A percentile compares a stretch with the other conserved stretches of the same genome.
Conservation (phyloP, 331 rosid species). For the Quercus phellos region DNA sequence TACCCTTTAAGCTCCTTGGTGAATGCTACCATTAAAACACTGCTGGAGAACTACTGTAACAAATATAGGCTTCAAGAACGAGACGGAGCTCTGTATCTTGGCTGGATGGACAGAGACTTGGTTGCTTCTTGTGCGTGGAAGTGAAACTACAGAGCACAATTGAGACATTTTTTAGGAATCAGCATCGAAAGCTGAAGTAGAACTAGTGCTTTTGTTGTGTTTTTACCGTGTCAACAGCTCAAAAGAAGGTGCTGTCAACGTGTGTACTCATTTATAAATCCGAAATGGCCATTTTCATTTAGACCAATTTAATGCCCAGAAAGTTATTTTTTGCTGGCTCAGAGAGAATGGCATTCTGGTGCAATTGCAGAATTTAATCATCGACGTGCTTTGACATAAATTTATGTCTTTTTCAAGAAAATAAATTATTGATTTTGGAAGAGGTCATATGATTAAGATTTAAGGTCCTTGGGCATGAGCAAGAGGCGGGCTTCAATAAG, state of each 20-base stretch:
- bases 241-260: conserved; percentile 16
- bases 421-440: neutral
- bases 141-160: conserved; percentile 29
- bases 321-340: neutral
- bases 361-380: neutral
- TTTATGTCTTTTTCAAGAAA: neutral
- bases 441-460: neutral
- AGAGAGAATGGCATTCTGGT: neutral
- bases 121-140: conserved; percentile 98
- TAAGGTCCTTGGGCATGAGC: too few relatives aligned
- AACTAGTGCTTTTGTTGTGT: neutral
- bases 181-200: neutral
- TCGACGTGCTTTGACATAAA: neutral
- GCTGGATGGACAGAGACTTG: conserved; percentile 95
- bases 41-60: conserved; percentile 68
- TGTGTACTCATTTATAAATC: conserved; percentile 15
- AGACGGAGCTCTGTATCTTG: conserved; percentile 81
- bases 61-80: conserved; percentile 76
- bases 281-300: conserved; percentile 14
- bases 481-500: too few relatives aligned
- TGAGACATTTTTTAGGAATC: neutral
- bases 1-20: conserved; percentile 86
- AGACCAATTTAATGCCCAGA: conserved; percentile 1
- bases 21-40: conserved; percentile 75
- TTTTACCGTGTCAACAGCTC: conserved; percentile 16